Evolutionary conservation across 495 filamentous ascomycete species (phyloP), one percentile per base, ranked within the genome.

Genomic region (Amphirosellinia nigrospora): DNA sequence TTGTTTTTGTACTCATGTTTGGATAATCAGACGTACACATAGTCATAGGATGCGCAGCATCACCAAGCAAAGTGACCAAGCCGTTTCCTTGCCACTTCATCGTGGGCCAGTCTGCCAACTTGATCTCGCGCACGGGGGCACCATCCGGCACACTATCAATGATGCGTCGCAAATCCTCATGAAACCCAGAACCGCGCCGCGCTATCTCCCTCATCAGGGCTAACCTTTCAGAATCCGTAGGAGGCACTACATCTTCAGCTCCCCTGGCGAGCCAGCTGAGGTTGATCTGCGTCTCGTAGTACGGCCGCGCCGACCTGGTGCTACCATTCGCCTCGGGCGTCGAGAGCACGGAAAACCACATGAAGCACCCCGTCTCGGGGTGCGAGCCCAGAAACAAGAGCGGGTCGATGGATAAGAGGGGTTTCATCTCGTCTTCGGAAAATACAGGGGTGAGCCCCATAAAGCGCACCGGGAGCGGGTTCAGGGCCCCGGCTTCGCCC

Each of bases 21-120:
- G 16, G 50, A 53, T 26, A 30, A 7, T 16, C 26, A 5, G 13
- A 16, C 50, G 26, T 53, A 87, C 86, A 88, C 88, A 58, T 53
- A 0, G 86, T 87, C 87, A 89, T 89, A 4, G 87, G 82, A 78
- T 89, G 86, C 4, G 86, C 85, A 2, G 87, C 83, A 76, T 89
- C 87, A 4, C 87, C 87, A 3, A 84, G 73, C 4, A 89, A 71
- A 1, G 85, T 83, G 9, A 82, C 83, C 16, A 80, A 78, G 5
- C 83, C 83, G 48, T 77, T 78, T 4, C 34, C 79, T 8, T 79
- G 69, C 80, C 84, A 85, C 55, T 70, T 72, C 4, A 71, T 65
- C 28, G 69, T 78, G 66, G 68, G 81, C 83, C 83, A 89, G 71
- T 90, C 88, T 19, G 82, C 84, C 4, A 89, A 72, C 26, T 74